Evolutionary conservation across 768 basidiomycete species (phyloP), one percentile per base, ranked within the genome.

Genomic region (Cyathus striatus): DNA sequence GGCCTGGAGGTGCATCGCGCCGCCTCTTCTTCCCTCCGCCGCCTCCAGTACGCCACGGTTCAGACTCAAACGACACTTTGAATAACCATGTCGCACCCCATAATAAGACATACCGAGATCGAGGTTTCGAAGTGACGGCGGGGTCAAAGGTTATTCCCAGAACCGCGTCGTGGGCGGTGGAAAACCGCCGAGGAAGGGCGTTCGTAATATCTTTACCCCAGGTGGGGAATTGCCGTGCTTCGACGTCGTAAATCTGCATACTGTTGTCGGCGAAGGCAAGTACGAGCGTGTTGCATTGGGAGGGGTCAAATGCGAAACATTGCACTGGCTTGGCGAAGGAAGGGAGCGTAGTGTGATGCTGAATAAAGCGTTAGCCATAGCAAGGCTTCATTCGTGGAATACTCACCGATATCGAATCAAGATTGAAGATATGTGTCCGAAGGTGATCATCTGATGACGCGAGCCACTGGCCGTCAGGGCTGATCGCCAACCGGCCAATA

Each of bases 41-140:
- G n/a, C 52, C 50, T 10, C 42, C 33, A 17, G 13, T 16, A 10
- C 34, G 17, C n/a, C 30, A 33, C 13, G 30, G 20, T 13, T 12
- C 16, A n/a, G 40, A 27, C 40, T 26, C 40, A 13, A 43, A 25
- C 18, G 42, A 9, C 21, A 90, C 66, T 60, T 83, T 86, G 63
- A 83, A 89, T 41, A 93, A 63, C 90, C 90, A 94, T 22, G 85
- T 90, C 40, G 86, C 77, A 23, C 90, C 88, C 87, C 88, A 93
- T 51, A 90, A 79, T 43, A 86, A 64, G 42, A 76, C 74, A 48
- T 71, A 72, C 20, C 54, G 53, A 38, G 58, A 55, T 18, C 50
- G 51, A 18, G 21, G 22, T 7, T 30, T 38, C 51, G 56, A 62
- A 24, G 56, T 53, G 12, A 52, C 41, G 10, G 58, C 47, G 1